Conservation (phyloP, 2,329 filamentous ascomycete genomes). For the Teratosphaeria gauchensis region DNA sequence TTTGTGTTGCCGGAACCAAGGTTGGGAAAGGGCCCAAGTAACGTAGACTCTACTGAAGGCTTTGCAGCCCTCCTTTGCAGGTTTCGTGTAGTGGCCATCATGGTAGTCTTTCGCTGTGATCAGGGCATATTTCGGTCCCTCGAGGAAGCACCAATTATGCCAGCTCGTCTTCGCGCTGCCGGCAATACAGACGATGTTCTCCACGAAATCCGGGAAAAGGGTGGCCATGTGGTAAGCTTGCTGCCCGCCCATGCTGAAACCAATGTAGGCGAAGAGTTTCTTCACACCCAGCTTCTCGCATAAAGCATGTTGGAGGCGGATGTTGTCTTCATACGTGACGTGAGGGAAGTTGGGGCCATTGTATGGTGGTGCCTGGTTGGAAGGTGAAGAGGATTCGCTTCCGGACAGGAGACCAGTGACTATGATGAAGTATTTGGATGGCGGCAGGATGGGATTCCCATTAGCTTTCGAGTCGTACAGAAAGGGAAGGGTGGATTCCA, state of each 20-base stretch:
- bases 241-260: slow-evolving; percentile 49
- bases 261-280: slow-evolving; percentile 39
- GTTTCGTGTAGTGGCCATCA: slow-evolving; percentile 21
- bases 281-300: slow-evolving; percentile 34
- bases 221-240: slow-evolving; percentile 45
- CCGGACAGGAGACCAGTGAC: slow-evolving; percentile 45
- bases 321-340: slow-evolving; percentile 42
- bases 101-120: slow-evolving; percentile 35
- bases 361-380: slow-evolving; percentile 31
- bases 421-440: slow-evolving; percentile 39
- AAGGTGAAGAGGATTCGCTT: slow-evolving; percentile 45
- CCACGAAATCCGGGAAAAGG: slow-evolving; percentile 41
- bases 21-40: background rate
- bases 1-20: slow-evolving; percentile 31
- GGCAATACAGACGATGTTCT: slow-evolving; percentile 40
- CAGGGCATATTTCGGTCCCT: slow-evolving; percentile 43
- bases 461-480: slow-evolving; percentile 26
- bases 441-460: slow-evolving; percentile 34
- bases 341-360: slow-evolving; percentile 33
- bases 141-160: slow-evolving; percentile 48
- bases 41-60: no score
- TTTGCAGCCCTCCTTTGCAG: slow-evolving; percentile 17
- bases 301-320: slow-evolving; percentile 41
- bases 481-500: slow-evolving; percentile 41
- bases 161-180: slow-evolving; percentile 41